Evolutionary conservation across 2,329 filamentous ascomycete genomes (phyloP).

Genomic region (Intubia oerlemansii): DNA sequence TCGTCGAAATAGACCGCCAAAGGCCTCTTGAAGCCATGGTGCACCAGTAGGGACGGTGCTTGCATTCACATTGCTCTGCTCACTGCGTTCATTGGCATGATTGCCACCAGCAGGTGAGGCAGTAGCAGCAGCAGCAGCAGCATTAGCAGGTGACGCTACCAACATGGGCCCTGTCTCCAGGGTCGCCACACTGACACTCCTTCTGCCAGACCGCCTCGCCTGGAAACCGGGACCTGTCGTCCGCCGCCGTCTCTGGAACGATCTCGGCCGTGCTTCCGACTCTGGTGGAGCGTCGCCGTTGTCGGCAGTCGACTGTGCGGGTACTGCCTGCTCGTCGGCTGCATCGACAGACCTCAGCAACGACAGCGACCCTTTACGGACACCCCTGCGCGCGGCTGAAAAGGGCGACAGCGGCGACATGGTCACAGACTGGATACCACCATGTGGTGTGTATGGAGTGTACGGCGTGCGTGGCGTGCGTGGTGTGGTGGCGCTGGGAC

Average conservation of each 20-base stretch:
- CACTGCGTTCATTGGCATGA: too few species aligned
- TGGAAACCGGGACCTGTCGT: conserved; percentile 40
- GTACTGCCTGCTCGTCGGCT: conserved; percentile 8
- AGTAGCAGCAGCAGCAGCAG: too few species aligned
- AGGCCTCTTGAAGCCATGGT: conserved; percentile 25
- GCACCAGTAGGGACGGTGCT: too few species aligned
- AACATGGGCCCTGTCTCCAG: too few species aligned
- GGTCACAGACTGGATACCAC: too few species aligned
- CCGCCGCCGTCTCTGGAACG: conserved; percentile 25
- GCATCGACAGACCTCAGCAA: conserved; percentile 2
- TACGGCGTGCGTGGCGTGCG: neutral
- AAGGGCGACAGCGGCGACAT: conserved; percentile 7
- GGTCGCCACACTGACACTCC: too few species aligned
- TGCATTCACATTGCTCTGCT: too few species aligned
- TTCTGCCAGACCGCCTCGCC: conserved; percentile 27
- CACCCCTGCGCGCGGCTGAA: conserved; percentile 13
- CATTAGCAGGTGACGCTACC: too few species aligned
- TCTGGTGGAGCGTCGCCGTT: conserved; percentile 1
- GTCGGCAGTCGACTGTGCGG: neutral
- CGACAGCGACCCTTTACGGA: conserved; percentile 11
- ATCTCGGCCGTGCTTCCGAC: conserved; percentile 9
- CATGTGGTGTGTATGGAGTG: neutral
- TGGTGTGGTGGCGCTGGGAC: too few species aligned
- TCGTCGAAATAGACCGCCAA: conserved; percentile 30
- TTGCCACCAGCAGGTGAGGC: too few species aligned